Base-by-base conservation (phyloP, 306 rosid genomes). In the Quercus gilva region DNA sequence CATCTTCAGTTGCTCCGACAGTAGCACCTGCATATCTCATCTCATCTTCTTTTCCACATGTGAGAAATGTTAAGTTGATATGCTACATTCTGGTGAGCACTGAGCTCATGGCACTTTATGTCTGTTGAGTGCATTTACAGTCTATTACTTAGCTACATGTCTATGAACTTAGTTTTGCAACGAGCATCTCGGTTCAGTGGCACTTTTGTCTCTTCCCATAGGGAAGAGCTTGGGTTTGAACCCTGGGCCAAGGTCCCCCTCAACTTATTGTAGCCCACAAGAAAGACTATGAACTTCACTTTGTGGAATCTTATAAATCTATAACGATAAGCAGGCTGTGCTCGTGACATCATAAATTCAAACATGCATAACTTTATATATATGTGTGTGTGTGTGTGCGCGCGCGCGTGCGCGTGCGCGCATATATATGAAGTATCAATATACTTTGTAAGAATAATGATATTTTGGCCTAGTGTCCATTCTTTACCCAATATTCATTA, bases 1-100 rank as follows among this genome's bases (percentile, higher is more conserved):
- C 97, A 96, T 90, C 88, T 91, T 96, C 76, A 90, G 78, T 88
- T 96, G 99, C 90, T 96, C 97, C 29, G 87, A 85, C 78, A 89
- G 83, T 29, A 85, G 84, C 74, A 96, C 93, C 99, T 93, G 94
- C 94, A 69, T 33, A 71, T 72, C 73, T 58, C 60, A 55, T 78
- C 33, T 71, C 60, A 55, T 78, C 33, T 71, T 58, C 64, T 68
- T 31, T 74, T 86, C 57, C 19, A 60, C 65, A 84, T 73, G 76
- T 67, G 73, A 43, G 79, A 81, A 26, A 67, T 74, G 15, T 71
- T 70, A 81, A 14, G 69, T 71, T 75, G 78, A 58, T 58, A 71
- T 35, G 17, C 73, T 15, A 60, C 35, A 21, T 18, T 18, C 52
- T 41, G 28, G 41, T 26, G 55, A 14, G 63, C 35, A 37, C 25